phyloP scores from a whole-genome alignment of 1,139 yeast species.

The Sugiyamaella pinicola region DNA sequence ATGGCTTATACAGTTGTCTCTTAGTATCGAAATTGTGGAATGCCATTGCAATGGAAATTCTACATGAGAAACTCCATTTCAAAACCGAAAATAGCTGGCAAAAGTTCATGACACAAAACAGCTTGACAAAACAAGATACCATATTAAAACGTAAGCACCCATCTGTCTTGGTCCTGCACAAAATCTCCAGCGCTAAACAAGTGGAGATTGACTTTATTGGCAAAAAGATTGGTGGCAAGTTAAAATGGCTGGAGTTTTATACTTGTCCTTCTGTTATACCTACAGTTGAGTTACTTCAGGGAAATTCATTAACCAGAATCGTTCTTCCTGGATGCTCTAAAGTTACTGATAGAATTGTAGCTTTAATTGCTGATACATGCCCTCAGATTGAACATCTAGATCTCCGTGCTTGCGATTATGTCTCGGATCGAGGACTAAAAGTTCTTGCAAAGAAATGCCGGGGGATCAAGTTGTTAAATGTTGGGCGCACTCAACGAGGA shows the following conservation, averaged over 20 bases:
- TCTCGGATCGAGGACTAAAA: conserved; percentile 74
- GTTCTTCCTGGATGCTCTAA: conserved; percentile 71
- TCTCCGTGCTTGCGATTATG: conserved; percentile 78
- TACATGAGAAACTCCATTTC: conserved; percentile 60
- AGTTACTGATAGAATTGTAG: conserved; percentile 62
- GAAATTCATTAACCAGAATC: conserved; percentile 54
- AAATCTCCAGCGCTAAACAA: conserved; percentile 49
- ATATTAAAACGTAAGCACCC: conserved; percentile 13
- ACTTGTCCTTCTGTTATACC: conserved; percentile 79
- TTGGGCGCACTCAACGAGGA: conserved; percentile 78
- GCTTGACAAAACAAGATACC: conserved; percentile 11
- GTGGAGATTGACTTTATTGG: conserved; percentile 48
- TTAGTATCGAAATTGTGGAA: conserved; percentile 70
- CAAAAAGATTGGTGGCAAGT: conserved; percentile 47
- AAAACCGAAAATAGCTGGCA: conserved; percentile 51
- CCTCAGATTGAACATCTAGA: conserved; percentile 68
- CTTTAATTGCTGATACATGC: conserved; percentile 54
- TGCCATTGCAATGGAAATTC: conserved; percentile 54
- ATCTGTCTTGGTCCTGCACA: conserved; percentile 52
- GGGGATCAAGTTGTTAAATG: conserved; percentile 59
- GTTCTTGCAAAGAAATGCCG: conserved; percentile 63
- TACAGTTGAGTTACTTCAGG: conserved; percentile 48
- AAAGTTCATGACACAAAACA: conserved; percentile 42
- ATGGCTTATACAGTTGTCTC: conserved; percentile 59
- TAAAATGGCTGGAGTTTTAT: conserved; percentile 75